A percentile compares a stretch with the other conserved stretches of the same genome.
Evolutionary conservation across 768 basidiomycete species (phyloP).

Genomic region (Phanerodontia chrysosporium): DNA sequence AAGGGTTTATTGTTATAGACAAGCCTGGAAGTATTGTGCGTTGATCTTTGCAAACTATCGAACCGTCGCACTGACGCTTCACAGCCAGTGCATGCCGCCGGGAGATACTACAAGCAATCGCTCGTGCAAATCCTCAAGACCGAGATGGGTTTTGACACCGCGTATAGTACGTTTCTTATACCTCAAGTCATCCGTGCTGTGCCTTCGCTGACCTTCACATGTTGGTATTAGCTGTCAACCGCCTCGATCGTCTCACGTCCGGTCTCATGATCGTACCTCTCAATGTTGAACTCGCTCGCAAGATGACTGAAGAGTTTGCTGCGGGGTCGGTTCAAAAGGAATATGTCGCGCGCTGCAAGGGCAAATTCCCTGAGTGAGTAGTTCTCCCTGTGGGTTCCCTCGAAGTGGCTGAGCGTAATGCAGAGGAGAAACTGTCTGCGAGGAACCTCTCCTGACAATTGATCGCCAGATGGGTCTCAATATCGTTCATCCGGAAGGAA

Average conservation of each 20-base stretch:
- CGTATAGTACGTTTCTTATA: constrained; percentile 62
- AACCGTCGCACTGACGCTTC: constrained; percentile 3
- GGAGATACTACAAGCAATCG: constrained; percentile 86
- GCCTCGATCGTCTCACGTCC: constrained; percentile 90
- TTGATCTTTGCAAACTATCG: too few species aligned
- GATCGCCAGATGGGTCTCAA: constrained; percentile 97
- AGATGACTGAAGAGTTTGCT: constrained; percentile 77
- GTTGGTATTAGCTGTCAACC: constrained; percentile 75
- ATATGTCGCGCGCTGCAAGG: constrained; percentile 85
- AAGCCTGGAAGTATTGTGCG: constrained; percentile 96
- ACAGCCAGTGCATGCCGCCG: constrained; percentile 92
- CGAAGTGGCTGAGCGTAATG: background rate
- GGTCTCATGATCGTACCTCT: constrained; percentile 93
- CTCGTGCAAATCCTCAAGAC: constrained; percentile 80
- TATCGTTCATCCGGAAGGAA: constrained; percentile 92
- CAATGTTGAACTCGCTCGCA: constrained; percentile 60
- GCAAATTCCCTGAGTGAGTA: constrained; percentile 80
- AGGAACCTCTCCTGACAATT: constrained; percentile 83
- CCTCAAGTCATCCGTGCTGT: too few species aligned
- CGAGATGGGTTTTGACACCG: constrained; percentile 79
- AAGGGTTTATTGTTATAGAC: constrained; percentile 86
- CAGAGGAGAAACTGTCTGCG: constrained; percentile 79
- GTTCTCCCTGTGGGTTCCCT: background rate
- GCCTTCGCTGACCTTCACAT: too few species aligned
- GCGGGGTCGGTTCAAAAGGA: constrained; percentile 83